A percentile compares a stretch with the other conserved stretches of the same genome.
Conservation (phyloP, 2,329 filamentous ascomycete species). For the Mariannaea elegans region DNA sequence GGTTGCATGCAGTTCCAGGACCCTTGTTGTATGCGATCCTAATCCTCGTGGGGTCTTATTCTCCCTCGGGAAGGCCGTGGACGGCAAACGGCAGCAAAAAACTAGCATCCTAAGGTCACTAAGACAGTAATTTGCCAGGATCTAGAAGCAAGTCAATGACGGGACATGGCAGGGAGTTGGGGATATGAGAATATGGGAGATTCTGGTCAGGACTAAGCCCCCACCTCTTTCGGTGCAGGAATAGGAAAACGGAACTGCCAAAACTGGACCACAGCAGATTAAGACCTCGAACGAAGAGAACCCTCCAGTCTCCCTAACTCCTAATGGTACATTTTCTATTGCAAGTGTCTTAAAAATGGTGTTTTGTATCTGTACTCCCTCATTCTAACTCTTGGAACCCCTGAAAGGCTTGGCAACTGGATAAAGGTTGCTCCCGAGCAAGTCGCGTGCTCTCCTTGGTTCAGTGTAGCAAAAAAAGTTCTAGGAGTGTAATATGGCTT, state of each 20-base stretch:
- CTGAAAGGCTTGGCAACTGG: conserved; percentile 15
- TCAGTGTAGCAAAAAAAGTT: not conserved
- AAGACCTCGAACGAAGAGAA: not conserved
- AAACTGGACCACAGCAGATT: not conserved
- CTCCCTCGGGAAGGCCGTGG: not conserved
- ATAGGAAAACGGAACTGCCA: conserved; percentile 1
- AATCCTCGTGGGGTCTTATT: not conserved
- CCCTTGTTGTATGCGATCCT: conserved; percentile 1
- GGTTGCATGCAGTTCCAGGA: not conserved
- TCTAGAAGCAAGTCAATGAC: not conserved
- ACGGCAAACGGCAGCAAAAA: conserved; percentile 6
- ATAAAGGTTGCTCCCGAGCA: not conserved
- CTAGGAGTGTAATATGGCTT: not conserved
- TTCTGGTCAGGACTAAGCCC: conserved; percentile 1
- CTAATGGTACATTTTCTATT: not conserved
- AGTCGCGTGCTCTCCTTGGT: conserved; percentile 16
- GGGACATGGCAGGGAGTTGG: conserved; percentile 7
- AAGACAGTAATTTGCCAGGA: conserved; percentile 1
- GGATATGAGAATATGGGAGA: conserved; percentile 11
- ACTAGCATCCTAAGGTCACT: not conserved
- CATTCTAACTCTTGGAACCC: not conserved
- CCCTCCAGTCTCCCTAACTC: too few relatives aligned
- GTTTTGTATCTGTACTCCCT: not conserved
- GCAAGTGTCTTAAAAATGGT: not conserved
- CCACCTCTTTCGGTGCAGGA: conserved; percentile 14